Percentiles rank a stretch among this genome's conserved stretches.
These are phyloP conservation scores for Caryopteris hybrid DNA, from an alignment of 305 asterid species.

Conservation along the genomic window DNA sequence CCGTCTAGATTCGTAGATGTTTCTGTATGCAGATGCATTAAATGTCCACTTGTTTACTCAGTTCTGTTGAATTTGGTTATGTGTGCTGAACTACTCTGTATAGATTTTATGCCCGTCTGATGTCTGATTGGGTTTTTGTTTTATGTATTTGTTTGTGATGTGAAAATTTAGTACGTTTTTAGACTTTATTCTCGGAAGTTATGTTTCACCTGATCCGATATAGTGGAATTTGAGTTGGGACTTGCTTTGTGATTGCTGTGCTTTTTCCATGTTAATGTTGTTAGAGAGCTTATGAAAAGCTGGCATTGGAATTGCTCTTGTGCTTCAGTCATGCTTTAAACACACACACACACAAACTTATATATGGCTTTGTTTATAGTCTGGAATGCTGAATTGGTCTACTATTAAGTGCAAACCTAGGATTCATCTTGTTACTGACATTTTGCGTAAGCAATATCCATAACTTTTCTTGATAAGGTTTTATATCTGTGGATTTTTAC, in stretches of 20 bases:
- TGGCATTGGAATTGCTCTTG: neutral
- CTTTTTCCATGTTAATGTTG: neutral
- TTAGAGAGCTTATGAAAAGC: neutral
- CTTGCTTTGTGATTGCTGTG: neutral
- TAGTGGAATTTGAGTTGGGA: neutral
- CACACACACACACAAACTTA: too few species aligned
- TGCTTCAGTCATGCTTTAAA: neutral
- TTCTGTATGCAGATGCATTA: neutral
- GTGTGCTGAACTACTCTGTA: neutral
- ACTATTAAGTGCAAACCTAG: neutral
- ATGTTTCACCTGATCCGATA: neutral
- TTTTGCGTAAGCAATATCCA: neutral
- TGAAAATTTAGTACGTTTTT: neutral
- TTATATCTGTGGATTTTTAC: neutral
- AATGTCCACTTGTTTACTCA: neutral
- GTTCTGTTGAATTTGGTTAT: neutral
- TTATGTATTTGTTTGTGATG: neutral
- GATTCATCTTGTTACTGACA: neutral
- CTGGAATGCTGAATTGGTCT: neutral
- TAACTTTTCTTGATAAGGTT: neutral
- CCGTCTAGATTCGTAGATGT: conserved; percentile 12
- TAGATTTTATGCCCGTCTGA: neutral
- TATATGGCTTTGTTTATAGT: neutral
- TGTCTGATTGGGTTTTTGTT: neutral
- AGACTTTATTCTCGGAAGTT: neutral